phyloP scores from a whole-genome alignment of 352 stramenopile species.

The Phytophthora tubulina region DNA sequence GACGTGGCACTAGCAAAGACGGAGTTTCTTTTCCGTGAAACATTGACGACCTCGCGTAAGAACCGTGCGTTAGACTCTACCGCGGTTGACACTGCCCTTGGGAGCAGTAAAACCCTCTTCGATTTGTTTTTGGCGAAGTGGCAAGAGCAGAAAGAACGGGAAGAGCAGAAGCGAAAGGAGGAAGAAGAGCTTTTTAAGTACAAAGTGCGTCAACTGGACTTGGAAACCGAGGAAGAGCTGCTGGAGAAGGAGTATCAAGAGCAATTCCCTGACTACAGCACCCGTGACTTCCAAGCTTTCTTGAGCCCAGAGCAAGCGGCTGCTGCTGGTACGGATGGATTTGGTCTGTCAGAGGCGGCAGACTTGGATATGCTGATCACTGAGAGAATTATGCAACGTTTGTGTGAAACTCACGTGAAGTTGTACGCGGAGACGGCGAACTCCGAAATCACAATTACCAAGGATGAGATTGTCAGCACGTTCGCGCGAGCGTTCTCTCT shows the following conservation, averaged over 20 bases:
- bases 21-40: slow-evolving; percentile 73
- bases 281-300: slow-evolving; percentile 74
- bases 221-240: slow-evolving; percentile 86
- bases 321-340: slow-evolving; percentile 17
- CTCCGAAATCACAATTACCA: slow-evolving; percentile 51
- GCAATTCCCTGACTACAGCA: slow-evolving; percentile 95
- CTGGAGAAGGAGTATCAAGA: slow-evolving; percentile 90
- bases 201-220: slow-evolving; percentile 82
- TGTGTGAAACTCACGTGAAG: slow-evolving; percentile 77
- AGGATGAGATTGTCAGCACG: slow-evolving; percentile 60
- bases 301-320: slow-evolving; percentile 53
- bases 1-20: slow-evolving; percentile 78
- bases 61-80: slow-evolving; percentile 32
- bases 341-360: slow-evolving; percentile 15
- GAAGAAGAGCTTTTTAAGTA: slow-evolving; percentile 89
- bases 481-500: slow-evolving; percentile 81
- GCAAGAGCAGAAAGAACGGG: slow-evolving; percentile 83
- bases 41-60: slow-evolving; percentile 34
- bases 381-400: slow-evolving; percentile 74
- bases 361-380: slow-evolving; percentile 72
- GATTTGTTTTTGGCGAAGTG: slow-evolving; percentile 87
- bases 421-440: slow-evolving; percentile 70
- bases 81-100: slow-evolving; percentile 54
- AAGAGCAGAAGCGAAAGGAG: slow-evolving; percentile 77
- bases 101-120: slow-evolving; percentile 80